Evolutionary conservation across 805 yeast genomes (phyloP).

Genomic region (Kodamaea neixiangensis): DNA sequence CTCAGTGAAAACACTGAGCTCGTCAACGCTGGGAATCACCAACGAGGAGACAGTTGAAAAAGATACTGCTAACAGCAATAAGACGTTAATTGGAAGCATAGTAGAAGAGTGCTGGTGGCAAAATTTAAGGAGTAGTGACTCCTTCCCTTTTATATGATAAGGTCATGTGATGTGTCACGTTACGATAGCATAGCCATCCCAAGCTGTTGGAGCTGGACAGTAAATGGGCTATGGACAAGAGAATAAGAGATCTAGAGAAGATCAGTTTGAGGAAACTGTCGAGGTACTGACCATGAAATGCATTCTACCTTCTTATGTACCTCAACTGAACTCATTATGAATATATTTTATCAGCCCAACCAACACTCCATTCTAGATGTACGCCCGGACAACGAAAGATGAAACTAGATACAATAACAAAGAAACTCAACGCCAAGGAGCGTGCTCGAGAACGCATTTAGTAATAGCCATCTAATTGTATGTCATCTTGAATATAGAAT

Average conservation of each 20-base stretch:
- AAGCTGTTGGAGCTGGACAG: too few species aligned
- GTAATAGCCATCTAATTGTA: neutral
- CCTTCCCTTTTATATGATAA: neutral
- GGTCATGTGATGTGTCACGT: constrained; percentile 2
- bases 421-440: neutral
- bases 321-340: too few species aligned
- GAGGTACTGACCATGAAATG: too few species aligned
- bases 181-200: neutral
- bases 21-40: constrained; percentile 7
- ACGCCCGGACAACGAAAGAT: neutral
- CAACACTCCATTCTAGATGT: neutral
- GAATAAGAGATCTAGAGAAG: too few species aligned
- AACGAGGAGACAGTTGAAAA: constrained; percentile 3
- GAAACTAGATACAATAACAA: neutral
- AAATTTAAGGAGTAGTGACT: neutral
- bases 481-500: neutral
- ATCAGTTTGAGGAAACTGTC: too few species aligned
- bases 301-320: too few species aligned
- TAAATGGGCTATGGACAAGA: too few species aligned
- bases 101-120: constrained; percentile 3
- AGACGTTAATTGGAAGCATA: constrained; percentile 10
- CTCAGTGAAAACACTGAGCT: constrained; percentile 9
- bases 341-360: neutral
- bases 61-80: constrained; percentile 6
- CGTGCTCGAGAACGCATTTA: neutral